phyloP scores from a whole-genome alignment of 23 red algal genomes.

The Cyanidioschyzon merolae region DNA sequence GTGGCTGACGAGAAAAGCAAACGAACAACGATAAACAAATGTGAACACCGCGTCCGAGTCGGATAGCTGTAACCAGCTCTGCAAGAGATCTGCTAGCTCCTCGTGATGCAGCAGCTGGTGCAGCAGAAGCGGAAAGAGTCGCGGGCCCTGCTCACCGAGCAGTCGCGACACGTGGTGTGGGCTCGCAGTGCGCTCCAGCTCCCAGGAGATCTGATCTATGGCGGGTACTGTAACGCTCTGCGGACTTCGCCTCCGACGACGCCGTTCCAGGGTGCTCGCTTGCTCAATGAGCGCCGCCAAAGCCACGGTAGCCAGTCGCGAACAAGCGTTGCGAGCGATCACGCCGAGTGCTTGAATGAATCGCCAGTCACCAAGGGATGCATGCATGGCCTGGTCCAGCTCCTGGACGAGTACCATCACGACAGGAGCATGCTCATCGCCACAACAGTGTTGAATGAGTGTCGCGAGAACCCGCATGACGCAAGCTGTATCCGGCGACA shows the following conservation, averaged over 20 bases:
- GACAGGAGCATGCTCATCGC: background rate
- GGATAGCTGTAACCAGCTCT: background rate
- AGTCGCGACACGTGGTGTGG: background rate
- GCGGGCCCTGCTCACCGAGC: background rate
- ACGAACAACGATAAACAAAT: background rate
- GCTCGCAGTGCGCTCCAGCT: background rate
- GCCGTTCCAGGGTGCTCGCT: background rate
- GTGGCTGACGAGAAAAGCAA: background rate
- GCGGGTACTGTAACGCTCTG: background rate
- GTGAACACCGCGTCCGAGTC: background rate
- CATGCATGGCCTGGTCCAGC: background rate
- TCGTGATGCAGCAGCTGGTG: background rate
- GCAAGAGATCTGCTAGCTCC: background rate
- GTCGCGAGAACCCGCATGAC: background rate
- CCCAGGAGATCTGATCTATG: background rate
- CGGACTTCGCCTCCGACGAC: background rate
- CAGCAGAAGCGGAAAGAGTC: background rate
- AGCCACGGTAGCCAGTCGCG: background rate
- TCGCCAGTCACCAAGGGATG: background rate
- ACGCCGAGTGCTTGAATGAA: background rate
- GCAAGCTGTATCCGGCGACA: background rate
- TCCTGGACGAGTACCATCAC: background rate
- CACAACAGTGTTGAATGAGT: background rate
- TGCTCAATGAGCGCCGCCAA: background rate
- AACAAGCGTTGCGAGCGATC: background rate